These are phyloP conservation scores for Sporopachydermia quercuum DNA, from an alignment of 805 yeast species.

Conservation along the genomic window DNA sequence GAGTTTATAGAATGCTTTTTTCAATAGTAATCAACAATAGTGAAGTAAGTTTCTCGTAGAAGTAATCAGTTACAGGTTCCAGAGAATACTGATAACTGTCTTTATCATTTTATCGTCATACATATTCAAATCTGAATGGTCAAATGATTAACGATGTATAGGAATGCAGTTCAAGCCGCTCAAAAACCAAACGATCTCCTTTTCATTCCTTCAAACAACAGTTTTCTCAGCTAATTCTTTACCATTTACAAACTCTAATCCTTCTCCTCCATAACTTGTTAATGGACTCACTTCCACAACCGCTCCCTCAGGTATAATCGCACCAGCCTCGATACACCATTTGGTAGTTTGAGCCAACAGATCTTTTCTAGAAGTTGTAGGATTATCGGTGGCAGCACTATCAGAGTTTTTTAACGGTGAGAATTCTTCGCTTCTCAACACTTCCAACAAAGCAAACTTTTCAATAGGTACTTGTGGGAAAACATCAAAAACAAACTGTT, in stretches of 20 bases:
- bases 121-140: too few relatives aligned
- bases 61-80: too few relatives aligned
- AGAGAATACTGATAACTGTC: too few relatives aligned
- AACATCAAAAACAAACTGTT: slow-evolving; percentile 93
- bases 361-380: slow-evolving; percentile 61
- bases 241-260: slow-evolving; percentile 33
- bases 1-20: too few relatives aligned
- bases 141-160: too few relatives aligned
- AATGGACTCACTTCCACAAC: slow-evolving; percentile 66
- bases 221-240: slow-evolving; percentile 35
- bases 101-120: too few relatives aligned
- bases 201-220: slow-evolving; percentile 53
- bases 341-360: slow-evolving; percentile 50
- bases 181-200: too few relatives aligned
- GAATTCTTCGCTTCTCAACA: slow-evolving; percentile 70
- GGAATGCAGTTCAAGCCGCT: too few relatives aligned
- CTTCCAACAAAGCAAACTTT: slow-evolving; percentile 86
- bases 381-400: slow-evolving; percentile 71
- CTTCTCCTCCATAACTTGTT: slow-evolving; percentile 67
- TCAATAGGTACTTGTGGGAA: slow-evolving; percentile 60
- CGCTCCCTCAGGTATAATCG: slow-evolving; percentile 23
- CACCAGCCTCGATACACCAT: slow-evolving; percentile 71
- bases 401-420: slow-evolving; percentile 89
- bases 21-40: too few relatives aligned
- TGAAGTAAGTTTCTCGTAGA: too few relatives aligned